Base-by-base conservation (phyloP, 2,329 filamentous ascomycete genomes). In the Hypocreales sp. region DNA sequence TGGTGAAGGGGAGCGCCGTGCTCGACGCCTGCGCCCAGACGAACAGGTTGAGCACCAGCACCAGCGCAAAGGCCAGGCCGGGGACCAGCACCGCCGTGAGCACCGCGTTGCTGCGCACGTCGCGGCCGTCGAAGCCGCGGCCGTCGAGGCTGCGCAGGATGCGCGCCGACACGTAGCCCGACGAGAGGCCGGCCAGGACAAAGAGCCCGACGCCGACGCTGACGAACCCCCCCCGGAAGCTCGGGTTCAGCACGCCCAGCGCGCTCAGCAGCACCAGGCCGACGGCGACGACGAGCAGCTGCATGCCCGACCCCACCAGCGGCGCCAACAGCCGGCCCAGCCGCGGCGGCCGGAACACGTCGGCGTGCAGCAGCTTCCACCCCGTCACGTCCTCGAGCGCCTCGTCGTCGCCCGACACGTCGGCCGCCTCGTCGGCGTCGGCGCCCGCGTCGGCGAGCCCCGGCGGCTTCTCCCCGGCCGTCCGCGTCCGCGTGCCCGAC, bases 11-110 rank as follows among this genome's bases (percentile, higher is more conserved):
- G 19, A 92, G 75, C 1, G 83, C 83, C 2, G 82, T 92, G 48
- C 79, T 86, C 8, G 80, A 90, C 1, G 82, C 80, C 51, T 92
- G 81, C 1, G 81, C 76, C 83, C 83, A 92, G 32, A 90, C 80
- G 46, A 92, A 92, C 8, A 92, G 61, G 48, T 92, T 92, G 32
- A 92, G 64, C 26, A 87, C 64, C 52, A 92, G 83, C 20, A 86
- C 57, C 17, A 79, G 62, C 7, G 64, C 60, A 45, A 92, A 92
- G 1, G 80, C 56, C 5, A 90, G 61, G 2, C 82, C 82, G 0
- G 83, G 83, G 45, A 92, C 80, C 4, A 92, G 62, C 8, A 76
- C 58, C 0, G 79, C 80, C 4, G 83, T 92, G 44, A 80, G 62
- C 16, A 87, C 44, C 3, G 78, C 78, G 44, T 92, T 92, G 47